Base-by-base conservation (phyloP, 192 early-diverging fungal species). In the Helicostylum pulchrum region DNA sequence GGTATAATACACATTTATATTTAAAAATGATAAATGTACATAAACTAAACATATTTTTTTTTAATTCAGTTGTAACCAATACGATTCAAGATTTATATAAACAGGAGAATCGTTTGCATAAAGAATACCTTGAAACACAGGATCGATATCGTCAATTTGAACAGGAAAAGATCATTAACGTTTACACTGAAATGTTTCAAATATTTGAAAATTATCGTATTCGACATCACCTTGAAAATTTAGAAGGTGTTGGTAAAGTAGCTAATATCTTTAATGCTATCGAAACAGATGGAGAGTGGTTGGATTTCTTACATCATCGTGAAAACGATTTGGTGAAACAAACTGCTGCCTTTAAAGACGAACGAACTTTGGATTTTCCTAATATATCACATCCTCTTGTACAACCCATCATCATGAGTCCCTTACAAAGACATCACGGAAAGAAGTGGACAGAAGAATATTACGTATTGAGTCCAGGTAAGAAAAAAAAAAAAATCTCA, bases 281-380 rank as follows among this genome's bases (percentile, higher is more conserved):
- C 1, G 66, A 79, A 51, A 63, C 66, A 19, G 73, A 79, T 54
- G 55, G 64, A 9, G 77, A 79, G 56, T 79, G 77, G 77, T 60
- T 30, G 12, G 52, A 63, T 39, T 79, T 79, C 56, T 42, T 76
- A 14, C 49, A 68, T 46, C 54, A 54, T 11, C 52, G 75, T 52
- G 65, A 67, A 19, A 66, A 74, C 26, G 70, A 67, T 20, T 50
- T 78, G 19, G 77, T 79, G 0, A 70, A 71, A 53, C 61, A 57
- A 44, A 69, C 72, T 45, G 26, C 60, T 7, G 43, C 52, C 8
- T 58, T 70, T 7, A 64, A 62, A 42, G 45, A 53, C 7, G 66
- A 64, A 14, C 62, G 66, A 4, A 59, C 67, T 32, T 30, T 77
- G 2, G 64, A 72, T 1, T 75, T 77, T 54, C 72, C 74, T 7